Base-by-base conservation (phyloP, 139 green algal species). In the Coelastrella sp. region DNA sequence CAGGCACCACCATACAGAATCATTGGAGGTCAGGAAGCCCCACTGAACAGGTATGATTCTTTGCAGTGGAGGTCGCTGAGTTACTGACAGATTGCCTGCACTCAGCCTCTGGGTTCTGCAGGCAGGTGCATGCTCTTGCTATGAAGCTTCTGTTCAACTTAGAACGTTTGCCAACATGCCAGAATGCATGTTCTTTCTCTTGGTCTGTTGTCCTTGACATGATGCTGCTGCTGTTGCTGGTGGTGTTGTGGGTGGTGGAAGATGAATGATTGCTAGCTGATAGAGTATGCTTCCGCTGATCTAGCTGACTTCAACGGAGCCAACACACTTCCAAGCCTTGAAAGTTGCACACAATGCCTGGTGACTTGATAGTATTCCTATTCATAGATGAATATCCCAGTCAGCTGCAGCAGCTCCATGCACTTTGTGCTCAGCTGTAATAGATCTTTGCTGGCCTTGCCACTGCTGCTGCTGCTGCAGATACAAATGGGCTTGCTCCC, bases 401-500 rank as follows among this genome's bases (percentile, higher is more conserved):
- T 10, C 7, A 7, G 54, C 54, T 59, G 5, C 8, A 60, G 75
- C 75, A 54, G 19, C 0, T 17, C 22, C 75, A 22, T 8, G 20
- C 20, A 10, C 60, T 7, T 82, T 47, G 2, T 17, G 11, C 61
- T 86, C 13, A 59, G 5, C n/a, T 54, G n/a, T n/a, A n/a, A n/a
- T n/a, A n/a, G n/a, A n/a, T n/a, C 5, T 75, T 19, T 20, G 11
- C 17, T n/a, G 68, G 11, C 68, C 68, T 32, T 13, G 61, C 61
- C 47, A 7, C 23, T 66, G 64, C 65, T 87, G 47, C 64, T 78
- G 82, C 32, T 87, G 32, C 14, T 20, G 22, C 47, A 80, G 83
- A 56, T 88, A 80, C 19, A 59, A 80, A 13, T 88, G 83, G 66
- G 57, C 77, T 4, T 80, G 83, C 57, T 80, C 83, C 10, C 68